Evolutionary conservation across 768 basidiomycete genomes (phyloP), one percentile per base, ranked within the genome.

Genomic region (Panaeolus cyanescens): DNA sequence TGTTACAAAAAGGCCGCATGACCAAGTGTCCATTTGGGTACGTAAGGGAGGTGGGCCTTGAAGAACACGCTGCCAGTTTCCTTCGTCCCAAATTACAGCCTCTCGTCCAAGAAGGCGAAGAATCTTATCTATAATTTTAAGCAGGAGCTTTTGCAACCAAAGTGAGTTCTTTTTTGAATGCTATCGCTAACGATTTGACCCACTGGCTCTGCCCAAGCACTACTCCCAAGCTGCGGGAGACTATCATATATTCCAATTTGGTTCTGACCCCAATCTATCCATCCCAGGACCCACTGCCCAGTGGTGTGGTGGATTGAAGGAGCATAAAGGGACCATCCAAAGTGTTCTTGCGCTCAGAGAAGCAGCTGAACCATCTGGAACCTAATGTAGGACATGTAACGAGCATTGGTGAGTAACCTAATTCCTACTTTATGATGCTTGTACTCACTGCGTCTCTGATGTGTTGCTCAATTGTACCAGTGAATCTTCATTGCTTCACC

Each of bases 161-260:
- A 7, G 13, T 17, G 7, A 54, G 33, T 7, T 34, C 7, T 6
- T 34, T 6, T 7, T 32, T 54, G 20, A 30, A 7, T 19, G 5
- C 6, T 30, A 22, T 10, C 17, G 32, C 17, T n/a, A 6, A 12
- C 5, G 36, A 36, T 54, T 22, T 8, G n/a, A 55, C 59, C 37
- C n/a, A 62, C 60, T 9, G 60, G 60, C 22, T 57, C 56, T 10
- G 60, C 60, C 60, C 60, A 62, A 10, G 55, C 50, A 50, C 56
- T 62, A n/a, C 55, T 57, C 6, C 19, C 60, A 22, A 31, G 32
- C 25, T 62, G 37, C 10, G 60, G 60, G 22, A 62, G 39, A 22
- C 60, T 58, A 32, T 62, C 56, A 32, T 57, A 57, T 2, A 62
- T 62, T 2, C 60, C 60, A 25, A 57, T 36, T 20, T 56, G 32